Evolutionary conservation across 139 green algal species (phyloP), one percentile per base, ranked within the genome.

Genomic region (Auxenochlorella pyrenoidosa): DNA sequence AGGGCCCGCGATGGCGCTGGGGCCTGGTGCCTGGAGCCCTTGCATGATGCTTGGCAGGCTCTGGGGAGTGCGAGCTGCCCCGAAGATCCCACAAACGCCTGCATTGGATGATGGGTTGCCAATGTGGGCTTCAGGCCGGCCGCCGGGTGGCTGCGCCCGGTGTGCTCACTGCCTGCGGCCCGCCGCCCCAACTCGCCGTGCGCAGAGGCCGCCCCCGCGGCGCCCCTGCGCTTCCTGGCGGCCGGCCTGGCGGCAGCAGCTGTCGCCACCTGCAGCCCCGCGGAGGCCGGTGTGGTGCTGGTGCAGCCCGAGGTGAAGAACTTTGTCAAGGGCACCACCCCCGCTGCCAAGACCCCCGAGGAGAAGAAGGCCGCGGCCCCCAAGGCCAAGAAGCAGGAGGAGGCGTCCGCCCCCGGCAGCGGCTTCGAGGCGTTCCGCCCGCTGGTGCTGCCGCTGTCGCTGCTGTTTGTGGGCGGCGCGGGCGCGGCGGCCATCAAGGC

Each of bases 361-460:
- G 82, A 60, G 26, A 81, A 83, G 75, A 72, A 90, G 89, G 85
- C 95, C 41, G 87, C 90, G 58, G 85, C 90, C 36, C 82, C 87
- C 0, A 86, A 94, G 40, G 90, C 92, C 38, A 89, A 92, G 36
- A 85, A 90, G 72, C 84, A 82, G 1, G 85, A 73, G 36, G 94
- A 94, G 82, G 34, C 66, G 1, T 24, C 28, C 44, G 65, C 83
- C 26, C n/a, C 80, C 30, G 88, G 73, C 44, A 59, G 65, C 65
- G 82, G 63, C 75, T 68, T 88, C 41, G 86, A 89, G 83, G 6
- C 43, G 19, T 70, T 78, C 82, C 82, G 82, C 59, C 47, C 72
- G 26, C 41, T 88, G 63, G 75, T 79, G 38, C 83, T 91, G 58
- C 88, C 88, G 26, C 5, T 86, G 47, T 81, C 88, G 12, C 18